phyloP scores from a whole-genome alignment of 2,329 filamentous ascomycete species.

The Hypoxylon sp. region DNA sequence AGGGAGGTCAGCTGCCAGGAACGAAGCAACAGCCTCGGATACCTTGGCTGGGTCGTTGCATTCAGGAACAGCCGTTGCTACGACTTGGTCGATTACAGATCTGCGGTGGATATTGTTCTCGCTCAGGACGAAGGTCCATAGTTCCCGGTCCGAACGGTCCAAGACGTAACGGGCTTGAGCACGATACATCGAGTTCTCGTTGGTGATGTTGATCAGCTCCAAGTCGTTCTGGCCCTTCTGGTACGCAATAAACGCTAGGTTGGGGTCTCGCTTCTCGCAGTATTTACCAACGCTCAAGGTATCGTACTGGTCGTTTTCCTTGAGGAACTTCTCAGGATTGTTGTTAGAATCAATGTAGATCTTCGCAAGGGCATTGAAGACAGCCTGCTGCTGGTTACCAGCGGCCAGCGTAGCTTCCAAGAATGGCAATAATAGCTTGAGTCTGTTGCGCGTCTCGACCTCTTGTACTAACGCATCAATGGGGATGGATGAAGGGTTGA shows the following conservation, averaged over 20 bases:
- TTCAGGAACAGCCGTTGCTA: slow-evolving; percentile 92
- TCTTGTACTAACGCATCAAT: slow-evolving; percentile 94
- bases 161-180: slow-evolving; percentile 96
- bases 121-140: slow-evolving; percentile 95
- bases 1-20: slow-evolving; percentile 90
- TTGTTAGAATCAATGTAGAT: slow-evolving; percentile 99
- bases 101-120: slow-evolving; percentile 96
- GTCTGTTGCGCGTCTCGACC: slow-evolving; percentile 94
- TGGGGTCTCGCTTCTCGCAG: slow-evolving; percentile 98
- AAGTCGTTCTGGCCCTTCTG: slow-evolving; percentile 97
- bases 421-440: slow-evolving; percentile 96
- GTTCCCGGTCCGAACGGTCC: slow-evolving; percentile 87
- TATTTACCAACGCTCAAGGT: slow-evolving; percentile 94
- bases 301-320: slow-evolving; percentile 97
- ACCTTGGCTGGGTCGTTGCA: slow-evolving; percentile 94
- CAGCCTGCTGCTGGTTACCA: slow-evolving; percentile 94
- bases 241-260: slow-evolving; percentile 94
- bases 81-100: slow-evolving; percentile 95
- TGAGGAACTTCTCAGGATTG: slow-evolving; percentile 96
- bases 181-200: slow-evolving; percentile 99
- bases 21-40: slow-evolving; percentile 91
- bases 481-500: slow-evolving; percentile 85
- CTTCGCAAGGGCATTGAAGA: slow-evolving; percentile 97
- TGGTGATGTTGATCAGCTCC: slow-evolving; percentile 96
- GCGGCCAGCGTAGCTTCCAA: slow-evolving; percentile 89